Conservation (phyloP, 176 grass and related monocot species). For the Musa troglodytarum region DNA sequence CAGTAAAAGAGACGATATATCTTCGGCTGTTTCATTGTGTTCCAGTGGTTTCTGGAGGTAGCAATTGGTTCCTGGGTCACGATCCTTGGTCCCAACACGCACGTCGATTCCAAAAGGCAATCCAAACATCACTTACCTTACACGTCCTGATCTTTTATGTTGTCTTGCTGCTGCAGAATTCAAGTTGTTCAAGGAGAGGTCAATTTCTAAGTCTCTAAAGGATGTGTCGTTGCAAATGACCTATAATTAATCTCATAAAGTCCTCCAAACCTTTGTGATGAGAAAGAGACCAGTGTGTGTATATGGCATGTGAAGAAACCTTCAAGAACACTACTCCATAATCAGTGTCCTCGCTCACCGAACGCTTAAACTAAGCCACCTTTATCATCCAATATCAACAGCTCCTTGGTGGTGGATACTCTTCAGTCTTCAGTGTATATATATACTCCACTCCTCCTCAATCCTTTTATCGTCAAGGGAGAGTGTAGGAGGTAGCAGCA, state of each 20-base stretch:
- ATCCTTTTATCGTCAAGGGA: neutral
- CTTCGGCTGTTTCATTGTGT: too few species aligned
- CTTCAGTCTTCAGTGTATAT: neutral
- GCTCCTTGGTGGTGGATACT: neutral
- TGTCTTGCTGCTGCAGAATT: too few species aligned
- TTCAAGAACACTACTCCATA: neutral
- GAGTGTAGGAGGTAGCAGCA: neutral
- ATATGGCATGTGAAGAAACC: neutral
- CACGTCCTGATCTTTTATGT: too few species aligned
- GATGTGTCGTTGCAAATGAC: too few species aligned
- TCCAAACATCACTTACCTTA: too few species aligned
- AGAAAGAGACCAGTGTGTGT: neutral
- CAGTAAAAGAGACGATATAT: too few species aligned
- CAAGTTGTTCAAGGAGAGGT: too few species aligned
- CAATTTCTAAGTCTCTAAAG: too few species aligned
- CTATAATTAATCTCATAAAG: neutral
- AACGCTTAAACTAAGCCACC: conserved; percentile 2
- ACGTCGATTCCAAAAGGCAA: too few species aligned
- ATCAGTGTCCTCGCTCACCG: neutral
- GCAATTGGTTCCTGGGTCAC: too few species aligned
- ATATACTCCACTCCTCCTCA: neutral
- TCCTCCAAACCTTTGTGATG: neutral
- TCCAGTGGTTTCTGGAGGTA: too few species aligned
- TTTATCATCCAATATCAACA: neutral
- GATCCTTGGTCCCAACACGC: too few species aligned